Evolutionary conservation across 1,284 basidiomycete species (phyloP), one percentile per base, ranked within the genome.

Genomic region (Marasmius sp.): DNA sequence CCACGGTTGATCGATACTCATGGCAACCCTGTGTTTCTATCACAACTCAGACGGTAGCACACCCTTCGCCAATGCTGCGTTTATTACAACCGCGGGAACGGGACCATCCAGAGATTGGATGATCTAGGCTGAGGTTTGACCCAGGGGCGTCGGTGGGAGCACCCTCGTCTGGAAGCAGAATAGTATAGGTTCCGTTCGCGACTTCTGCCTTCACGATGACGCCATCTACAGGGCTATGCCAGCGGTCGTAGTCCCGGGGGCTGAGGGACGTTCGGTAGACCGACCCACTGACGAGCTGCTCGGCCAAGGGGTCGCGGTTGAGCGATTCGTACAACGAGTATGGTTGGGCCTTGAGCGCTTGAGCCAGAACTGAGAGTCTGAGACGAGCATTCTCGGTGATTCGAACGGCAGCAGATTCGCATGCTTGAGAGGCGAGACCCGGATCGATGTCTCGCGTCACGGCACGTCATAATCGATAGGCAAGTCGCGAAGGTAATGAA

Each of bases 211-310:
- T 76, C 22, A 75, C 72, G 61, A 82, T 69, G 0, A 61, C 73
- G 2, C 80, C 80, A 2, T 71, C 68, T 16, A 82, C 69, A n/a
- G 81, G 81, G 11, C 72, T 68, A 64, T 77, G 75, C 78, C 79
- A 82, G 33, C 78, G 77, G 61, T 82, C 81, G 62, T 80, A 82
- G 5, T 76, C 75, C 8, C 71, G 61, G 3, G 80, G 72, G 18
- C 68, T 67, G 54, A 82, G 75, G 71, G 79, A 81, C 1, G 77
- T 78, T 64, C 82, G 81, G 61, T 77, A 80, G 57, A 81, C 69
- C 0, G 79, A 77, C 0, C 79, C 78, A 10, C 76, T 79, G 10
- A 71, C 72, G 51, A 80, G 80, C 22, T 48, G 43, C 9, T 7
- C 27, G 3, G 57, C n/a, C 16, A 36, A 14, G 43, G n/a, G 18